A percentile compares a stretch with the other conserved stretches of the same genome.
phyloP scores from a whole-genome alignment of 495 filamentous ascomycete species.

The Poronia punctata region DNA sequence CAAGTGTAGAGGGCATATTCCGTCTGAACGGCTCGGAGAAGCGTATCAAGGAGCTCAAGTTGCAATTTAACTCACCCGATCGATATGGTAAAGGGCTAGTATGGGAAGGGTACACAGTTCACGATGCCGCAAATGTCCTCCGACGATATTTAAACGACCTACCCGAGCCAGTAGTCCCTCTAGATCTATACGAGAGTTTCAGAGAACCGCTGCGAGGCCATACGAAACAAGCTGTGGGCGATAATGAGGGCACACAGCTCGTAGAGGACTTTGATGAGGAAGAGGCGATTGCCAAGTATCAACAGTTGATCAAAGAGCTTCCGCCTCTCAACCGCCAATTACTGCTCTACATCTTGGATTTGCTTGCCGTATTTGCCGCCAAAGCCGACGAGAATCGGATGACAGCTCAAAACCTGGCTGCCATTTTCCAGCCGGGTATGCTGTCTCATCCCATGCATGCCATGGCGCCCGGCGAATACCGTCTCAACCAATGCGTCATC shows the following conservation, averaged over 20 bases:
- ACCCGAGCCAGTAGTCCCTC: conserved; percentile 90
- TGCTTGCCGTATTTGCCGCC: conserved; percentile 96
- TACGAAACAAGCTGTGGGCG: conserved; percentile 63
- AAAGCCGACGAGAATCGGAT: conserved; percentile 96
- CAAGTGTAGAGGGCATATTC: conserved; percentile 95
- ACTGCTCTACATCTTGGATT: conserved; percentile 91
- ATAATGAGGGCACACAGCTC: conserved; percentile 47
- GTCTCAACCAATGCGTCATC: conserved; percentile 90
- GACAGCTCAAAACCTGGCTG: conserved; percentile 90
- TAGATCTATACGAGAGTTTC: conserved; percentile 89
- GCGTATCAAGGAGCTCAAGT: conserved; percentile 92
- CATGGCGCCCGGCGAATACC: conserved; percentile 90
- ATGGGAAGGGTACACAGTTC: conserved; percentile 96
- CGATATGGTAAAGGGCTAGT: conserved; percentile 94
- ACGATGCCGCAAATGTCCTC: conserved; percentile 96
- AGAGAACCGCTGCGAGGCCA: conserved; percentile 76
- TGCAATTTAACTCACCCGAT: conserved; percentile 88
- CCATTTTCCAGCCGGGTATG: conserved; percentile 96
- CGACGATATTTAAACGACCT: conserved; percentile 92
- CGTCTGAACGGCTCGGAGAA: conserved; percentile 94
- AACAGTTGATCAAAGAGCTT: conserved; percentile 84
- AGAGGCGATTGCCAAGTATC: conserved; percentile 74
- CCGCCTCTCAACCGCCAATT: conserved; percentile 92
- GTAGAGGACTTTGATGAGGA: conserved; percentile 65
- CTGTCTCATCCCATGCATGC: conserved; percentile 90